These are phyloP conservation scores for Penicillium odoratum DNA, from an alignment of 495 filamentous ascomycete genomes.

Conservation along the genomic window DNA sequence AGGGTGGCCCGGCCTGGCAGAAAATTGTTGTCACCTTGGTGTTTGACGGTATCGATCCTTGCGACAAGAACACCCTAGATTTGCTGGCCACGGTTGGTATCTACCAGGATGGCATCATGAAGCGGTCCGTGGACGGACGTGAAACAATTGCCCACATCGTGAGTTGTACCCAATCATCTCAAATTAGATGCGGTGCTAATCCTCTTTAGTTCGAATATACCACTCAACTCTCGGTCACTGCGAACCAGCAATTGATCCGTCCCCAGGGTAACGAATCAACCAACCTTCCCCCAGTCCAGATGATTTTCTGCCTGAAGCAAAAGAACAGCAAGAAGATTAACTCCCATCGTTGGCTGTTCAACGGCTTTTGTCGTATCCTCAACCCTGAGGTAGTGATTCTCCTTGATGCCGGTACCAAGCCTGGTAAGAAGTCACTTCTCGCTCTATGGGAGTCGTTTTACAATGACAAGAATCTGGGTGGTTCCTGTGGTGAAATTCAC, in stretches of 20 bases:
- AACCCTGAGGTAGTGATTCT: slow-evolving; percentile 97
- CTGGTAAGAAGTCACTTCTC: slow-evolving; percentile 85
- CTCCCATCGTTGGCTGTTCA: slow-evolving; percentile 98
- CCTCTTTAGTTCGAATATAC: slow-evolving; percentile 85
- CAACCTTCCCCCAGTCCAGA: slow-evolving; percentile 91
- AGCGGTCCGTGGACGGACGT: slow-evolving; percentile 94
- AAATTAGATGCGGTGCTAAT: neutral
- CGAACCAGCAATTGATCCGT: slow-evolving; percentile 90
- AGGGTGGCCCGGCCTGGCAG: slow-evolving; percentile 97
- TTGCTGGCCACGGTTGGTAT: slow-evolving; percentile 91
- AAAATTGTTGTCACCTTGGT: slow-evolving; percentile 96
- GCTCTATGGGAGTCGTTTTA: slow-evolving; percentile 97
- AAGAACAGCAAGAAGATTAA: slow-evolving; percentile 99
- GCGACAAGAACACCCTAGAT: slow-evolving; percentile 94
- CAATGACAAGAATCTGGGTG: slow-evolving; percentile 96
- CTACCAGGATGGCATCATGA: slow-evolving; percentile 97
- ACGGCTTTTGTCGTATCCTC: slow-evolving; percentile 91
- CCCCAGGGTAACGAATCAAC: slow-evolving; percentile 79
- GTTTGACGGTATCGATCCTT: slow-evolving; percentile 96
- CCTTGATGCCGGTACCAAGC: slow-evolving; percentile 95
- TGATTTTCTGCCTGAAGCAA: slow-evolving; percentile 98
- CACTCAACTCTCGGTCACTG: slow-evolving; percentile 95
- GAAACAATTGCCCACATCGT: slow-evolving; percentile 92
- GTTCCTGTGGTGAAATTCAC: slow-evolving; percentile 98
- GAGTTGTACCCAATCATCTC: slow-evolving; percentile 22